A percentile compares a stretch with the other conserved stretches of the same genome.
Conservation (phyloP, 2,329 filamentous ascomycete genomes). For the Pseudomassariella vexata region DNA sequence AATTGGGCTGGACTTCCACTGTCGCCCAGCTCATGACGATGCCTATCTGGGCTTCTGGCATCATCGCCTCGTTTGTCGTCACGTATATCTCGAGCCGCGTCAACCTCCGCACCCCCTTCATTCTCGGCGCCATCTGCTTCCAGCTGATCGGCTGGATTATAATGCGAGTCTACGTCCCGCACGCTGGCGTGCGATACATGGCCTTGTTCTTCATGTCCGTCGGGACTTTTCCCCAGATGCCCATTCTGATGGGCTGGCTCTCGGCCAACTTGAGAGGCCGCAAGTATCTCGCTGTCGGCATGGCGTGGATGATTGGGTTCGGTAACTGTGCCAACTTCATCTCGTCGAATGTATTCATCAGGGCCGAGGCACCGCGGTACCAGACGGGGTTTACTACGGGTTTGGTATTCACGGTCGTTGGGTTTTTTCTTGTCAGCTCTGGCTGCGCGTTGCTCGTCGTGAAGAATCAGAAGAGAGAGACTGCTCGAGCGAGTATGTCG, state of each 20-base stretch:
- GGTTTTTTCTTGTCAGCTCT: conserved; percentile 12
- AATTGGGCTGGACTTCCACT: conserved; percentile 17
- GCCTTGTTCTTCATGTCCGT: conserved; percentile 21
- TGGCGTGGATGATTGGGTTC: conserved; percentile 33
- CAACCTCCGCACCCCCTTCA: conserved; percentile 18
- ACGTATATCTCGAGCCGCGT: conserved; percentile 16
- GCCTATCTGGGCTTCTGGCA: conserved; percentile 21
- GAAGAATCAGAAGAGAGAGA: conserved; percentile 15
- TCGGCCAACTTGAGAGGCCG: conserved; percentile 34
- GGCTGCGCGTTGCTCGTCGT: conserved; percentile 9
- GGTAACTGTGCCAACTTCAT: conserved; percentile 39
- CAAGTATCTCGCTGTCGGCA: conserved; percentile 32
- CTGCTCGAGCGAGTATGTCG: conserved; percentile 12
- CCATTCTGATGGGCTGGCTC: conserved; percentile 26
- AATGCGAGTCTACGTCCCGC: conserved; percentile 17
- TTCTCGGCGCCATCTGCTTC: conserved; percentile 15
- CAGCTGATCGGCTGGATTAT: conserved; percentile 23
- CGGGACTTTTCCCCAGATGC: conserved; percentile 24
- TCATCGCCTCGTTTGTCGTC: conserved; percentile 16
- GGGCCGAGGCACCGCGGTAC: conserved; percentile 28
- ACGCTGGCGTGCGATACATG: conserved; percentile 18
- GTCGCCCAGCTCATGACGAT: conserved; percentile 21
- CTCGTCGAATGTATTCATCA: conserved; percentile 34
- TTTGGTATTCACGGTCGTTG: conserved; percentile 20
- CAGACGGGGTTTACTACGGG: conserved; percentile 30